These are phyloP conservation scores for Teunomyces kruisii DNA, from an alignment of 805 yeast genomes.

Conservation along the genomic window DNA sequence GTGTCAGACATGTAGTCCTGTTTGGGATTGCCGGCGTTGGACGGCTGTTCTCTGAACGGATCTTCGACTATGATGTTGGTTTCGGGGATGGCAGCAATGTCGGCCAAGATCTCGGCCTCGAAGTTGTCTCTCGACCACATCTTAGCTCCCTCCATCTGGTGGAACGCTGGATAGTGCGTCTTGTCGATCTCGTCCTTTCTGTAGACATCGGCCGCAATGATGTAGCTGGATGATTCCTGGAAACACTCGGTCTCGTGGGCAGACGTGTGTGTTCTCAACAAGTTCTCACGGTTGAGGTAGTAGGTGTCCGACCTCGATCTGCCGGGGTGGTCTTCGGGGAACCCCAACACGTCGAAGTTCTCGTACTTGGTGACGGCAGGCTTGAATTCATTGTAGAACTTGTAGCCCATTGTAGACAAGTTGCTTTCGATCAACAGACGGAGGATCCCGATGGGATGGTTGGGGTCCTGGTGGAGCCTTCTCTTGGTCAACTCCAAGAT, in stretches of 20 bases:
- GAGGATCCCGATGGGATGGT: constrained; percentile 90
- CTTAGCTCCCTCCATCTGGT: constrained; percentile 96
- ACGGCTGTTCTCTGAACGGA: constrained; percentile 47
- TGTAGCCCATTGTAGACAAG: constrained; percentile 65
- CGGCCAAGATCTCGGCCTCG: constrained; percentile 38
- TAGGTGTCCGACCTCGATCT: constrained; percentile 91
- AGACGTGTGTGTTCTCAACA: constrained; percentile 91
- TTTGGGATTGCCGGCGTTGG: constrained; percentile 68
- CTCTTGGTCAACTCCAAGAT: constrained; percentile 69
- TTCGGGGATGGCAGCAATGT: constrained; percentile 63
- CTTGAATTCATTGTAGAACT: constrained; percentile 74
- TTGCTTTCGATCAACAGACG: constrained; percentile 69
- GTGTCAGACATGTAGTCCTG: constrained; percentile 70
- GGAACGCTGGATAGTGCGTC: constrained; percentile 96
- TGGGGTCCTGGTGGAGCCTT: constrained; percentile 65
- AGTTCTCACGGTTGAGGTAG: constrained; percentile 69
- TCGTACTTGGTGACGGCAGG: constrained; percentile 82
- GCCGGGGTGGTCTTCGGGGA: constrained; percentile 91
- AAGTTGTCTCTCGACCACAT: constrained; percentile 67
- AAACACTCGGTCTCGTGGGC: constrained; percentile 95
- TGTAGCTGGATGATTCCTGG: constrained; percentile 74
- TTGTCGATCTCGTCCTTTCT: constrained; percentile 93
- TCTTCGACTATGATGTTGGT: constrained; percentile 78
- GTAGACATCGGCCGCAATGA: constrained; percentile 94
- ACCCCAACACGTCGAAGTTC: constrained; percentile 90